phyloP scores from a whole-genome alignment of 345 rosid species.

The Euphorbia lathyris region DNA sequence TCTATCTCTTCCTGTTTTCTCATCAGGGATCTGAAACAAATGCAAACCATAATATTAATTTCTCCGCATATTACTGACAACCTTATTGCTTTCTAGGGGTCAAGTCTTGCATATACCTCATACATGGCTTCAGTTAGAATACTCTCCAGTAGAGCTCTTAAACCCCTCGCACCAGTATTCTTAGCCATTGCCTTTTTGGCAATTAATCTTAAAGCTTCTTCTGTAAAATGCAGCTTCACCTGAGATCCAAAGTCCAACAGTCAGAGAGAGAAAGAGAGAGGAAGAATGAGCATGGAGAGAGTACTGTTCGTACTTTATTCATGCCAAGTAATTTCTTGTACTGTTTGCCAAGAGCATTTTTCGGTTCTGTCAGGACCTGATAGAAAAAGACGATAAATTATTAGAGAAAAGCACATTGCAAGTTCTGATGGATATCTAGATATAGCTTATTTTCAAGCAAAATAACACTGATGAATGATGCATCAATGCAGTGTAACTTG shows the following conservation, averaged over 20 bases:
- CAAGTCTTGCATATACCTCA: conserved; percentile 60
- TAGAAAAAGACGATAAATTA: conserved; percentile 7
- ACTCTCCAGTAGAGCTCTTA: conserved; percentile 83
- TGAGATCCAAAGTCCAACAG: conserved; percentile 27
- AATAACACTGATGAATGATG: not conserved
- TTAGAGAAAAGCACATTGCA: not conserved
- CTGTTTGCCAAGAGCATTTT: conserved; percentile 91
- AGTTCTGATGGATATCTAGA: not conserved
- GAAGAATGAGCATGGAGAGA: not conserved
- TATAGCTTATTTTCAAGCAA: not conserved
- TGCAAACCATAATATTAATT: not conserved
- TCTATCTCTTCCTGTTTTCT: conserved; percentile 53
- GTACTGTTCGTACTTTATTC: conserved; percentile 58
- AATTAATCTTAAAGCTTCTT: conserved; percentile 68
- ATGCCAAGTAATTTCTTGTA: conserved; percentile 88
- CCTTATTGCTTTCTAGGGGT: not conserved
- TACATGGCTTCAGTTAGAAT: conserved; percentile 92
- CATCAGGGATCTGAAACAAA: conserved; percentile 78
- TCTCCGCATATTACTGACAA: not conserved
- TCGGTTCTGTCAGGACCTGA: conserved; percentile 87
- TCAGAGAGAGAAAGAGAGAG: not conserved
- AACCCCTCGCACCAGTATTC: conserved; percentile 95
- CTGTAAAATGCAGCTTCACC: conserved; percentile 88
- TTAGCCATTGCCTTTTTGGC: conserved; percentile 83
- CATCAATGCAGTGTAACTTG: too few species aligned